phyloP scores from a whole-genome alignment of 345 rosid genomes.

The Litchi chinensis region DNA sequence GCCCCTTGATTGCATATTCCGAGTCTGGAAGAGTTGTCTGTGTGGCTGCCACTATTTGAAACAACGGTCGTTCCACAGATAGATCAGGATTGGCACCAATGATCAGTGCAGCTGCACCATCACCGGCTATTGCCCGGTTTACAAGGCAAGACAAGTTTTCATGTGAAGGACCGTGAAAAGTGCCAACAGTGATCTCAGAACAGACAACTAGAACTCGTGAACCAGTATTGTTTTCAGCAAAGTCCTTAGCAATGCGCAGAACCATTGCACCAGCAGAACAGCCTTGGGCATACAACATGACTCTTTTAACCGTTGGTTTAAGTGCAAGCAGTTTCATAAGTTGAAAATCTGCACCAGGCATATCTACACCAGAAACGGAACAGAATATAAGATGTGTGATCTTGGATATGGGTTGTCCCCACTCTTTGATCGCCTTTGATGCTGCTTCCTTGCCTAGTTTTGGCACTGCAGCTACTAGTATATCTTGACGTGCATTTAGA shows the following conservation, averaged over 20 bases:
- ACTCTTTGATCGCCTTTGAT: constrained; percentile 6
- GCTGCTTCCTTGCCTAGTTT: constrained; percentile 15
- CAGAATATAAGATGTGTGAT: constrained; percentile 15
- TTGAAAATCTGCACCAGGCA: constrained; percentile 15
- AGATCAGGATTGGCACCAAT: constrained; percentile 30
- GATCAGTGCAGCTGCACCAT: constrained; percentile 32
- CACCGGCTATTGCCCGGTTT: constrained; percentile 22
- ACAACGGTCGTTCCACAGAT: constrained; percentile 14
- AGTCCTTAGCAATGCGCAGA: constrained; percentile 32
- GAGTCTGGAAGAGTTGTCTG: constrained; percentile 28
- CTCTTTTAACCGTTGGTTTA: not conserved
- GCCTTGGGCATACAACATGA: constrained; percentile 16
- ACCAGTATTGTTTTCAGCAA: constrained; percentile 29
- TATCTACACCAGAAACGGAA: not conserved
- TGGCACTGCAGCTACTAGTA: constrained; percentile 7
- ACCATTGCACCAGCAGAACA: constrained; percentile 16
- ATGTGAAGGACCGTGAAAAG: constrained; percentile 27
- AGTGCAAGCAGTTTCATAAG: constrained; percentile 6
- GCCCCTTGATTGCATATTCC: constrained; percentile 32
- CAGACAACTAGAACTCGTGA: constrained; percentile 33
- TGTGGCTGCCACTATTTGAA: constrained; percentile 21
- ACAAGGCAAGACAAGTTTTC: constrained; percentile 25
- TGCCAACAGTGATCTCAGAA: constrained; percentile 25
- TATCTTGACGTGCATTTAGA: too few species aligned
- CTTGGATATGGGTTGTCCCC: constrained; percentile 8